phyloP scores from a whole-genome alignment of 1,284 basidiomycete species.

The Malassezia restricta region DNA sequence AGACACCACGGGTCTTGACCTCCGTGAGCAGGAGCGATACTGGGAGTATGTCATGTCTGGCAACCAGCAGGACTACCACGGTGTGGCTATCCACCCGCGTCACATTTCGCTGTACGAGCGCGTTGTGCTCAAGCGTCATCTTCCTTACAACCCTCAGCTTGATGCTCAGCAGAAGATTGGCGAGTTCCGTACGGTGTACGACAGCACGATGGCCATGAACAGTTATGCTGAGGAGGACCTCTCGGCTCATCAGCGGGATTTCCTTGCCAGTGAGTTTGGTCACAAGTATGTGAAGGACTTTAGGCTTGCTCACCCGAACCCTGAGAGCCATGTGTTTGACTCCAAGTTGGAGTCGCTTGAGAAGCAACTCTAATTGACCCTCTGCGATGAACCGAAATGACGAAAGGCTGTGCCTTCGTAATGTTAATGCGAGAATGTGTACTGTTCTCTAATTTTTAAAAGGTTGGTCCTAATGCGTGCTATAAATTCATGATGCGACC shows the following conservation, averaged over 20 bases:
- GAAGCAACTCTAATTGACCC: conserved; percentile 8
- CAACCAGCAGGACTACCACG: conserved; percentile 51
- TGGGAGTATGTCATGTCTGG: conserved; percentile 51
- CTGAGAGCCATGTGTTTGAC: background rate
- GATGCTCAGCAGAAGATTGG: conserved; percentile 50
- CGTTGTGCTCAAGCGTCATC: conserved; percentile 50
- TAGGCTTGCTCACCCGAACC: background rate
- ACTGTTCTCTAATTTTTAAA: too few species aligned
- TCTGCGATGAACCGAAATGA: too few species aligned
- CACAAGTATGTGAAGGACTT: conserved; percentile 18
- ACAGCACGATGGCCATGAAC: conserved; percentile 16
- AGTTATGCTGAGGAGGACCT: conserved; percentile 20
- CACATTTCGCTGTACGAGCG: conserved; percentile 51
- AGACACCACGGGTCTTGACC: conserved; percentile 53
- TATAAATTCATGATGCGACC: too few species aligned
- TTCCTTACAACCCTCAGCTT: conserved; percentile 50
- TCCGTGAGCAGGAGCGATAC: conserved; percentile 53
- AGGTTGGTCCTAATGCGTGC: too few species aligned
- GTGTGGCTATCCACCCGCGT: conserved; percentile 52
- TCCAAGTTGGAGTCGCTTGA: conserved; percentile 15
- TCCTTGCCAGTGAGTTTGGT: conserved; percentile 28
- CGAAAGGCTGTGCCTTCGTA: too few species aligned
- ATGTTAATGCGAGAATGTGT: too few species aligned
- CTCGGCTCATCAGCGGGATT: conserved; percentile 27
- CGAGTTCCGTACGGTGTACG: conserved; percentile 50